A percentile compares a stretch with the other conserved stretches of the same genome.
Evolutionary conservation across 108 stramenopile genomes (phyloP).

Genomic region (Stephanodiscus triporus): DNA sequence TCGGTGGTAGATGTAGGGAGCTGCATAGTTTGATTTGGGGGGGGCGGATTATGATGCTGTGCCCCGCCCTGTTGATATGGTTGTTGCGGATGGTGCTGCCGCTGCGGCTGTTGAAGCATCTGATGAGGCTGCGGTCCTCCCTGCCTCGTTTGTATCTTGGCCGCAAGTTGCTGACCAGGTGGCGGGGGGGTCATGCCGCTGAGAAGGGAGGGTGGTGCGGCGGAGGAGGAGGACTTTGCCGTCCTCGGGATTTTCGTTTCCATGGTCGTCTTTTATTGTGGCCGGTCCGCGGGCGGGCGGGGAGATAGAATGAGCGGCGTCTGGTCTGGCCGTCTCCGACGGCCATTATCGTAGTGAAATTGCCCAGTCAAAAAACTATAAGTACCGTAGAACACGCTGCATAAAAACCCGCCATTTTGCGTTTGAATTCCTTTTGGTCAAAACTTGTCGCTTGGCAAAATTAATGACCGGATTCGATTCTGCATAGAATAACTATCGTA

Average conservation of each 20-base stretch:
- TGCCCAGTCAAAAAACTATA: no score
- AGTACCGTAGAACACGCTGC: no score
- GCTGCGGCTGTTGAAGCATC: not conserved
- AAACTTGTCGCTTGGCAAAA: no score
- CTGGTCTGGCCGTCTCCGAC: no score
- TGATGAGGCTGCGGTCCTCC: not conserved
- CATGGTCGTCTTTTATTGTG: not conserved
- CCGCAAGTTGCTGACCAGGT: not conserved
- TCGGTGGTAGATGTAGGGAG: not conserved
- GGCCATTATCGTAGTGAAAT: no score
- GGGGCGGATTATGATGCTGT: not conserved
- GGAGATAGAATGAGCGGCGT: no score
- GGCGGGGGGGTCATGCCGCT: constrained; percentile 6
- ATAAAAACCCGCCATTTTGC: no score
- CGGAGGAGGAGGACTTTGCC: not conserved
- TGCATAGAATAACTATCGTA: no score
- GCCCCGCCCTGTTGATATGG: not conserved
- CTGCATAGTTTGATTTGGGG: not conserved
- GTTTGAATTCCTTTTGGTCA: no score
- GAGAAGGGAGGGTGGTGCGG: constrained; percentile 10
- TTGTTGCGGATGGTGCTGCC: not conserved
- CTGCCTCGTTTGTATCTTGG: not conserved
- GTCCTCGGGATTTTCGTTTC: constrained; percentile 8
- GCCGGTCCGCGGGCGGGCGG: no score
- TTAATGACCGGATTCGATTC: no score